phyloP scores from a whole-genome alignment of 1,284 basidiomycete genomes.

The Pterula multifida region DNA sequence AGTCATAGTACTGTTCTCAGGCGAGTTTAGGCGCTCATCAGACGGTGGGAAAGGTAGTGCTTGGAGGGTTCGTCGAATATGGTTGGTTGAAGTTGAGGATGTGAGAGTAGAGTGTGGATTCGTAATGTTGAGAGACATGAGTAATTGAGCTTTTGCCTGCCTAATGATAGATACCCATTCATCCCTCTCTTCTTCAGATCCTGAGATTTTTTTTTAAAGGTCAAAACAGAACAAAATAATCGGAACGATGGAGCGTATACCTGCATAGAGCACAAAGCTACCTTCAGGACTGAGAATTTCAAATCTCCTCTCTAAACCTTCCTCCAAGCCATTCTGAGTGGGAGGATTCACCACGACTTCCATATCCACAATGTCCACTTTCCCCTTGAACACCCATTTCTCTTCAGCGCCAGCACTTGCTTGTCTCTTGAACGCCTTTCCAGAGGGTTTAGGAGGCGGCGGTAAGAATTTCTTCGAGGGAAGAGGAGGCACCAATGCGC shows the following conservation, averaged over 20 bases:
- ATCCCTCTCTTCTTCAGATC: constrained; percentile 44
- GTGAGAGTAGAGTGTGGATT: constrained; percentile 72
- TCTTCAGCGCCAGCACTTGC: constrained; percentile 36
- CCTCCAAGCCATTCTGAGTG: constrained; percentile 6
- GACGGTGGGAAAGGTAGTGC: constrained; percentile 57
- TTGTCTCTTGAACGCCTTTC: constrained; percentile 25
- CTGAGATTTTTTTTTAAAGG: too few species aligned
- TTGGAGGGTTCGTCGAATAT: constrained; percentile 58
- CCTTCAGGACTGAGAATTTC: constrained; percentile 68
- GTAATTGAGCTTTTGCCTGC: constrained; percentile 57
- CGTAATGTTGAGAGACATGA: constrained; percentile 53
- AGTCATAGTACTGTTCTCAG: constrained; percentile 9
- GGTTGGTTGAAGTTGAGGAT: constrained; percentile 60
- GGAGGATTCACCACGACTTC: constrained; percentile 58
- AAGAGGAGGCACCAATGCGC: neutral
- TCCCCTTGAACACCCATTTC: constrained; percentile 59
- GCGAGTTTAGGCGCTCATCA: constrained; percentile 26
- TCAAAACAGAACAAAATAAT: constrained; percentile 1
- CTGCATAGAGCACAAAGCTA: constrained; percentile 66
- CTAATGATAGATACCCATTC: constrained; percentile 64
- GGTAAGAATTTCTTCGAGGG: constrained; percentile 8
- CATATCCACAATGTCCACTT: constrained; percentile 59
- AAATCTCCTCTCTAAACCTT: constrained; percentile 39
- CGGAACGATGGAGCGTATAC: constrained; percentile 21
- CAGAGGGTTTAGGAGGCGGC: constrained; percentile 12